phyloP scores from a whole-genome alignment of 2,329 filamentous ascomycete species.

The Sclerotinia glacialis region DNA sequence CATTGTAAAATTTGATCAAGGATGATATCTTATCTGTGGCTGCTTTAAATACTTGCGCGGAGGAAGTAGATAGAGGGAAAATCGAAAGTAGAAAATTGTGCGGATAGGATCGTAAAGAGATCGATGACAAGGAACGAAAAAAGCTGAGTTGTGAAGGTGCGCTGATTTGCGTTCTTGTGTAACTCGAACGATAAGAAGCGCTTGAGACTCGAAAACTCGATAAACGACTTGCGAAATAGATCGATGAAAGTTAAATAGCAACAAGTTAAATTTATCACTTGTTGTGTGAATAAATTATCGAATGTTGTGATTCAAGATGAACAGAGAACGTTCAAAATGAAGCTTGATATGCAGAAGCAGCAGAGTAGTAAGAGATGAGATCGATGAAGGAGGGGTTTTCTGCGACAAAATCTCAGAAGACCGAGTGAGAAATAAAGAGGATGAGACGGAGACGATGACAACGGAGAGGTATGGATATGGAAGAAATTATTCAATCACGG shows the following conservation, averaged over 20 bases:
- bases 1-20: conserved; percentile 54
- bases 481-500: conserved; percentile 30
- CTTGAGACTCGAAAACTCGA: conserved; percentile 35
- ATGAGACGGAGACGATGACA: conserved; percentile 34
- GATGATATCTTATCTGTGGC: conserved; percentile 29
- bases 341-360: conserved; percentile 34
- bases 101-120: conserved; percentile 27
- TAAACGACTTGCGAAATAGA: conserved; percentile 34
- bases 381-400: conserved; percentile 28
- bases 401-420: conserved; percentile 31
- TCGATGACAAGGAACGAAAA: conserved; percentile 31
- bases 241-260: conserved; percentile 33
- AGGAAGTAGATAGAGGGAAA: conserved; percentile 29
- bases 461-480: conserved; percentile 30
- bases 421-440: conserved; percentile 30
- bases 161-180: conserved; percentile 31
- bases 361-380: conserved; percentile 28
- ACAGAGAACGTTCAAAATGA: conserved; percentile 30
- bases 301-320: conserved; percentile 8
- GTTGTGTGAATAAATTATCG: conserved; percentile 25
- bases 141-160: conserved; percentile 26
- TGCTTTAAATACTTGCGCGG: conserved; percentile 28
- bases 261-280: conserved; percentile 33
- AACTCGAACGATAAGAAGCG: conserved; percentile 38
- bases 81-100: conserved; percentile 27